Evolutionary conservation across 305 asterid genomes (phyloP).

Genomic region (Solanum hybrid): DNA sequence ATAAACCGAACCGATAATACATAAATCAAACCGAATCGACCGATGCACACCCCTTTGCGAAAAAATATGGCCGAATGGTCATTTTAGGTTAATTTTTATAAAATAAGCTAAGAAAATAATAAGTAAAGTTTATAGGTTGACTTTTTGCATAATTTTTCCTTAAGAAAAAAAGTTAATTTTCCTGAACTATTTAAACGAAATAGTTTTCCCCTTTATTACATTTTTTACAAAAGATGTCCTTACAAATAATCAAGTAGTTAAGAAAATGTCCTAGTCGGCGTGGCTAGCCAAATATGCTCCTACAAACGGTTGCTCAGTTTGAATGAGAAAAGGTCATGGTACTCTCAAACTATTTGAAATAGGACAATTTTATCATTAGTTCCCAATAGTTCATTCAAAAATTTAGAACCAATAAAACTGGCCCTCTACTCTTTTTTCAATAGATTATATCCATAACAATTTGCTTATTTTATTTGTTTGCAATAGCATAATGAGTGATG

Average conservation of each 20-base stretch:
- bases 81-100: background rate
- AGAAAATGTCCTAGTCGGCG: background rate
- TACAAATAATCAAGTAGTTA: background rate
- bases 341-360: background rate
- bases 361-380: background rate
- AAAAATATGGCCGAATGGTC: too few species aligned
- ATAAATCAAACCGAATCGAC: too few species aligned
- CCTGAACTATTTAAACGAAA: too few species aligned
- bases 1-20: too few species aligned
- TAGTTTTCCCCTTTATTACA: background rate
- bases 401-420: background rate
- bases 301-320: background rate
- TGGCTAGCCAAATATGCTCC: background rate
- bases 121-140: background rate
- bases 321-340: background rate
- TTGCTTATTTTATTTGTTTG: background rate
- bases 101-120: background rate
- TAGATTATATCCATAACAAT: background rate
- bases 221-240: background rate
- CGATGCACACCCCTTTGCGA: too few species aligned
- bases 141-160: background rate
- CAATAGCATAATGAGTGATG: background rate
- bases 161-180: background rate
- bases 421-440: background rate
- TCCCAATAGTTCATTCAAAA: background rate